Base-by-base conservation (phyloP, 2,329 filamentous ascomycete genomes). In the Botrytis aclada region DNA sequence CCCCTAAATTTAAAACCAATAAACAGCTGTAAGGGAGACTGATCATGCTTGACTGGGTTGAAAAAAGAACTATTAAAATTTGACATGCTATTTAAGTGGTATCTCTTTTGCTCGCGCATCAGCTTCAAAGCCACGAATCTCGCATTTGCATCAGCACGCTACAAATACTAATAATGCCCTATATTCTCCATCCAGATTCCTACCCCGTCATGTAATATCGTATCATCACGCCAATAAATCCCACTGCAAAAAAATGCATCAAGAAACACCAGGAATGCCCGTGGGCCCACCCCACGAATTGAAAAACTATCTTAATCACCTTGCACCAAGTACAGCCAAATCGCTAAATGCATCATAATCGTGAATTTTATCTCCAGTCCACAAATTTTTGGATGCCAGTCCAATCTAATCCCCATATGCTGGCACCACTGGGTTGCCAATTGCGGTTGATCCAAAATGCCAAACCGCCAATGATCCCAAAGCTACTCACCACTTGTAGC, bases 381-480 rank as follows among this genome's bases (percentile, higher is more conserved):
- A 76, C 72, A 62, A 66, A 67, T n/a, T 37, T 73, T 54, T 71
- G 70, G 39, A 70, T 54, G 72, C 74, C 43, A 77, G 69, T 41
- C 77, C 77, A 63, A 76, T 67, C 78, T 76, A 79, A 32, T 77
- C 78, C 61, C 74, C 76, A 12, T 74, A 61, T 72, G 29, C 62
- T 60, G 29, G 39, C 37, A 14, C 70, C 70, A 34, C 51, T 69
- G 6, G 70, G 47, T 29, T 72, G 70, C 70, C 70, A 72, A 60
- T 60, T 72, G 20, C 70, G 45, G 20, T 72, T 72, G 69, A 91
- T 80, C 88, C 88, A 93, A 66, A 92, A 84, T 34, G 90, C 88
- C 51, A 95, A 80, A 22, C 92, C 93, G 5, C 93, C 92, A 4
- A 97, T 81, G 41, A 96, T 83, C 0, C 94, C 90, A 70, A 94